Conservation (phyloP, 306 rosid genomes). For the Cucurbita moschata region DNA sequence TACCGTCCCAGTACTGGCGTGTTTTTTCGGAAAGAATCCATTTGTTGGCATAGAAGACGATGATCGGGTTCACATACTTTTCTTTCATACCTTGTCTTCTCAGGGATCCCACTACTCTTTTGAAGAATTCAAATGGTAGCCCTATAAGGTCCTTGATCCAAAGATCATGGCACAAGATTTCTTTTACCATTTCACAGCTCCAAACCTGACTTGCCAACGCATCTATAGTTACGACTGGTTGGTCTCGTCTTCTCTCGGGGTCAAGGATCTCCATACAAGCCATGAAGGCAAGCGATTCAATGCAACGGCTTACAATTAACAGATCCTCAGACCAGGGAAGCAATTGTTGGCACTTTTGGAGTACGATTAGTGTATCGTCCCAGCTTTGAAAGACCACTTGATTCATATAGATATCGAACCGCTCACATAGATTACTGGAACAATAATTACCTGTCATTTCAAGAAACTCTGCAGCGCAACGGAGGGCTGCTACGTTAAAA, state of each 20-base stretch:
- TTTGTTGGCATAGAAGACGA: constrained; percentile 67
- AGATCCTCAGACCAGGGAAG: constrained; percentile 81
- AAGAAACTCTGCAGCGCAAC: constrained; percentile 80
- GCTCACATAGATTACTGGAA: constrained; percentile 52
- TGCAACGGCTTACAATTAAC: constrained; percentile 66
- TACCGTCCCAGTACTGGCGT: constrained; percentile 32
- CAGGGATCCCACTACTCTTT: constrained; percentile 50
- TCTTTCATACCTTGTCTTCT: constrained; percentile 93
- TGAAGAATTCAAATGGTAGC: constrained; percentile 60
- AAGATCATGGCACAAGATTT: constrained; percentile 37
- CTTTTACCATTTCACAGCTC: constrained; percentile 45
- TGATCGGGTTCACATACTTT: constrained; percentile 55
- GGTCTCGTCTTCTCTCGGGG: constrained; percentile 53
- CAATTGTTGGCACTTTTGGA: constrained; percentile 55
- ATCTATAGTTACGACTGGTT: constrained; percentile 49
- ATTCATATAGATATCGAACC: constrained; percentile 65
- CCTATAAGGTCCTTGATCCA: constrained; percentile 87
- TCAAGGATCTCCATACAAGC: constrained; percentile 95
- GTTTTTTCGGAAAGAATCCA: constrained; percentile 49
- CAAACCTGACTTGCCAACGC: constrained; percentile 37
- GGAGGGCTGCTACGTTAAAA: constrained; percentile 54
- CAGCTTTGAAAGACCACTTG: constrained; percentile 80
- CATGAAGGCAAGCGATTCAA: constrained; percentile 87
- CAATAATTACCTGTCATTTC: constrained; percentile 66
- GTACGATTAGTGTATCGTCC: constrained; percentile 78